phyloP scores from a whole-genome alignment of 73 alveolate genomes.

The Paramecium sexaurelia region DNA sequence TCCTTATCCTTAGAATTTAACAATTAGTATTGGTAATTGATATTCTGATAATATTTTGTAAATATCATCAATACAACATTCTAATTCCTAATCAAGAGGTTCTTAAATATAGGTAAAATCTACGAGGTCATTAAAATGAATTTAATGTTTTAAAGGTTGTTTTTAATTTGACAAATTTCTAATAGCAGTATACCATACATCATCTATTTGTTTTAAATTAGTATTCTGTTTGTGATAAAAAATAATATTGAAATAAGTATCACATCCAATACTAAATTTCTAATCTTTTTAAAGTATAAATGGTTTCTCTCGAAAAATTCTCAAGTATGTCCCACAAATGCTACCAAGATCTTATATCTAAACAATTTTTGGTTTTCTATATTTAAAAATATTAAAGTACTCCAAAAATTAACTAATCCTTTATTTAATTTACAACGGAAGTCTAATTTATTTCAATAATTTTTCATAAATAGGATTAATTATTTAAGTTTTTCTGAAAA shows the following conservation, averaged over 20 bases:
- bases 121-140: background rate
- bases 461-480: background rate
- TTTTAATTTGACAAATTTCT: background rate
- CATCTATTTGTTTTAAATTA: background rate
- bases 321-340: background rate
- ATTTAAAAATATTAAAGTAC: background rate
- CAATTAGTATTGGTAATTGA: background rate
- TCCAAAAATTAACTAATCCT: background rate
- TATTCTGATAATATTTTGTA: background rate
- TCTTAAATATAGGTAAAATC: background rate
- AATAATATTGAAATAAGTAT: background rate
- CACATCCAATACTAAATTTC: constrained; percentile 18
- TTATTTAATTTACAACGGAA: background rate
- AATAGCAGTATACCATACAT: background rate
- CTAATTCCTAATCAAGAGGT: background rate
- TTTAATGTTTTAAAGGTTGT: background rate
- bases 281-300: background rate
- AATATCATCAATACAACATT: background rate
- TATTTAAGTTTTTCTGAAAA: background rate
- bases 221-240: background rate
- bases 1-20: background rate
- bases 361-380: constrained; percentile 7
- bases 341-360: constrained; percentile 33
- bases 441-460: background rate
- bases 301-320: background rate